Evolutionary conservation across 1,139 yeast species (phyloP).

Genomic region (Debaryomyces sp.): DNA sequence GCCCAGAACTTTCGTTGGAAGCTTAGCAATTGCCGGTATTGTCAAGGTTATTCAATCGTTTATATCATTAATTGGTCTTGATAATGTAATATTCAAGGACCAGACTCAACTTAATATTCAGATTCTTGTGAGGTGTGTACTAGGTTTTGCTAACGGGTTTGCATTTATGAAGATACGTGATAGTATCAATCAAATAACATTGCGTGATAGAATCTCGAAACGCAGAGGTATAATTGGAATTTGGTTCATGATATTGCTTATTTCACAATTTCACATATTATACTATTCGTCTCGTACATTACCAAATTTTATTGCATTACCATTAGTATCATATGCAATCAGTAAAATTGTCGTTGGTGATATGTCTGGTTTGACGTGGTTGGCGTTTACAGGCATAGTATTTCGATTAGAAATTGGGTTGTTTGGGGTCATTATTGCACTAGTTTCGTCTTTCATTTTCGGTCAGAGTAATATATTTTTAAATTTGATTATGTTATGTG

Average conservation of each 20-base stretch:
- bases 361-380: constrained; percentile 54
- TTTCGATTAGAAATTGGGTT: constrained; percentile 76
- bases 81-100: constrained; percentile 24
- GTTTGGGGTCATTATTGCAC: constrained; percentile 48
- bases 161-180: constrained; percentile 31
- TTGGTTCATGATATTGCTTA: constrained; percentile 62
- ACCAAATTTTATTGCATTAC: constrained; percentile 86
- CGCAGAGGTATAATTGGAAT: constrained; percentile 37
- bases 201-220: constrained; percentile 19
- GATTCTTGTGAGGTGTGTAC: constrained; percentile 48
- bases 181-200: constrained; percentile 28
- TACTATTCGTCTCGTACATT: constrained; percentile 80
- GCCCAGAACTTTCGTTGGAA: constrained; percentile 82
- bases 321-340: constrained; percentile 63
- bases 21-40: constrained; percentile 53
- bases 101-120: constrained; percentile 48
- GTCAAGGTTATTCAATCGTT: constrained; percentile 32
- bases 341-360: constrained; percentile 55
- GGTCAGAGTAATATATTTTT: constrained; percentile 46
- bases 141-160: constrained; percentile 54
- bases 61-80: constrained; percentile 20
- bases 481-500: constrained; percentile 40
- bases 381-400: constrained; percentile 66
- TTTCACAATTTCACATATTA: constrained; percentile 76
- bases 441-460: constrained; percentile 45